Base-by-base conservation (phyloP, 768 basidiomycete species). In the Xanthoconium stramineum region DNA sequence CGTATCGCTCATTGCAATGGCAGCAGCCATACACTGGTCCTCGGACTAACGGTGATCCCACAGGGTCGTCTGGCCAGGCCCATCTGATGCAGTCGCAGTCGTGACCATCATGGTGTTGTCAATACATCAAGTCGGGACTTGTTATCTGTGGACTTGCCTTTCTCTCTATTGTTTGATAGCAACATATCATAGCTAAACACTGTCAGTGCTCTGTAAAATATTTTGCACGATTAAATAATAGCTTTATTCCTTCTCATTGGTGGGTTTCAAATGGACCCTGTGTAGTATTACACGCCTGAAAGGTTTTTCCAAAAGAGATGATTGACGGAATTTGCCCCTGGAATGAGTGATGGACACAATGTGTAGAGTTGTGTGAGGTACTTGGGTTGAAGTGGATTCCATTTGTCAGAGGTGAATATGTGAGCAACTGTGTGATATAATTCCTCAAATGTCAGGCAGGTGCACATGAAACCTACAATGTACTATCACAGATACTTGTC, bases 1-100 rank as follows among this genome's bases (percentile, higher is more conserved):
- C 61, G 60, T 66, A 65, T 33, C 45, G 61, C 47, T 60, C 57
- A 36, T 57, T 75, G 47, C 69, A 71, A 45, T 76, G 74, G 75
- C 74, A 70, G 56, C 63, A 58, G 51, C 70, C 74, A 47, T 74
- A 74, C 40, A 53, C 57, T 28, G 72, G 75, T 47, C 76, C 75
- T 29, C 67, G 69, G 44, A 71, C 78, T 60, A 72, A 72, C 36
- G 56, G 58, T 65, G 76, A 72, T 24, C 60, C 59, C 17, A 69
- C 68, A 65, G 68, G 63, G 47, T 65, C 64, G 51, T 60, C 67
- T 38, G 57, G 47, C 42, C 63, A 56, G 42, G 32, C 52, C 28
- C 56, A 53, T 48, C 40, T 56, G 37, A 55, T 48, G 57, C 52
- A 53, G 51, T 56, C 61, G 57, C 52, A 53, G 51, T 56, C 61